Percentiles rank a stretch among this genome's conserved stretches.
phyloP scores from a whole-genome alignment of 148 eudicot species.

The Vaccinium corymbosum region DNA sequence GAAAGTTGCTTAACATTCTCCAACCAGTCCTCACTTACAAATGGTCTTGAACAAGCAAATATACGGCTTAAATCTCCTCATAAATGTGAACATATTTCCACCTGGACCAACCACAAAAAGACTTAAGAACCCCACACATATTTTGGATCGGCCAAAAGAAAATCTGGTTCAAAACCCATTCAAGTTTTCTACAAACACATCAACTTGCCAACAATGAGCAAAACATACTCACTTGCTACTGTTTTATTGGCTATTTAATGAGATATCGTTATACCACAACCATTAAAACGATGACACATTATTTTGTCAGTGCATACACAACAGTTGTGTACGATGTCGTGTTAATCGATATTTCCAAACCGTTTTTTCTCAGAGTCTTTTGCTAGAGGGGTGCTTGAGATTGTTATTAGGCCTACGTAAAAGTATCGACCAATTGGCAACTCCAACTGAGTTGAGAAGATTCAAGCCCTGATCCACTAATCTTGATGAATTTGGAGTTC shows the following conservation, averaged over 20 bases:
- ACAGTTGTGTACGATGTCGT: background rate
- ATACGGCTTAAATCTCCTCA: background rate
- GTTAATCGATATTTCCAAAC: background rate
- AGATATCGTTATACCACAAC: background rate
- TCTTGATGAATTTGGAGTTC: background rate
- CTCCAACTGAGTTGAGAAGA: background rate
- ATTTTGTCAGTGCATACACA: background rate
- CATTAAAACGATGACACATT: background rate
- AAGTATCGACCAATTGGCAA: background rate
- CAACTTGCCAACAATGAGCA: background rate
- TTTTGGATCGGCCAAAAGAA: background rate
- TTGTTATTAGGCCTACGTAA: background rate
- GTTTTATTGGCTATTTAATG: background rate
- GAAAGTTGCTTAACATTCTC: background rate
- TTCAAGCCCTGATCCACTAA: background rate
- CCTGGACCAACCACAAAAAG: background rate
- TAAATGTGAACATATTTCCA: background rate
- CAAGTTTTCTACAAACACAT: background rate
- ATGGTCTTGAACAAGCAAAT: background rate
- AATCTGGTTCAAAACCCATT: background rate
- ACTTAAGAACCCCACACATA: background rate
- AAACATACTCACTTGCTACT: background rate
- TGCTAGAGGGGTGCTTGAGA: background rate
- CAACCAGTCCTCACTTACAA: background rate
- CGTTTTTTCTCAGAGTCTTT: background rate